A percentile compares a stretch with the other conserved stretches of the same genome.
phyloP scores from a whole-genome alignment of 768 basidiomycete genomes.

The Kwoniella heveanensis region DNA sequence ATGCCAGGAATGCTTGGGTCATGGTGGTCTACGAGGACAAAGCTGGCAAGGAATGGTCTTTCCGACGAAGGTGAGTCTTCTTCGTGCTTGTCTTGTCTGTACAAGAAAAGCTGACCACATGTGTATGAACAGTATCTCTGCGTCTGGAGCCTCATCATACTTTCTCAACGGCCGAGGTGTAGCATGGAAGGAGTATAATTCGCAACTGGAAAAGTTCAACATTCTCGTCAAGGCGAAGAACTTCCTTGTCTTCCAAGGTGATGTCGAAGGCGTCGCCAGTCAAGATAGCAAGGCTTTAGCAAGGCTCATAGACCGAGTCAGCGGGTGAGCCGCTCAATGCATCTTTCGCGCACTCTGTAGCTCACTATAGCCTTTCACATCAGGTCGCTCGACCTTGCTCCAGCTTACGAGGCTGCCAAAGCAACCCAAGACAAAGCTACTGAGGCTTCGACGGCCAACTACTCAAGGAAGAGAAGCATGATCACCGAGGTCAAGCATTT shows the following conservation, averaged over 20 bases:
- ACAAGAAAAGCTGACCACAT: background rate
- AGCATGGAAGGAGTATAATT: slow-evolving; percentile 85
- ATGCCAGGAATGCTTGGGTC: slow-evolving; percentile 93
- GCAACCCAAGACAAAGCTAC: slow-evolving; percentile 85
- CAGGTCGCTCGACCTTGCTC: slow-evolving; percentile 78
- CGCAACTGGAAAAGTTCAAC: slow-evolving; percentile 81
- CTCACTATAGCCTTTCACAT: background rate
- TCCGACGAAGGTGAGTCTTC: slow-evolving; percentile 80
- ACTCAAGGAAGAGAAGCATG: slow-evolving; percentile 88
- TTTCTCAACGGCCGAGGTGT: slow-evolving; percentile 77
- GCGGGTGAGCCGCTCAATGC: slow-evolving; percentile 61
- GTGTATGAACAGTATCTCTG: slow-evolving; percentile 69
- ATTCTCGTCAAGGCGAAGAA: slow-evolving; percentile 99
- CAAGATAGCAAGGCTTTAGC: slow-evolving; percentile 89
- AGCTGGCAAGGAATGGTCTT: slow-evolving; percentile 78
- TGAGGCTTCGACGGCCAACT: slow-evolving; percentile 91
- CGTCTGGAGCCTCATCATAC: slow-evolving; percentile 85
- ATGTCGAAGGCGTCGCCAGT: slow-evolving; percentile 95
- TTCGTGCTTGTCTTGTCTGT: background rate
- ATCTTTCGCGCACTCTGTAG: background rate
- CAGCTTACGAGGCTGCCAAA: slow-evolving; percentile 86
- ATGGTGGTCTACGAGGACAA: slow-evolving; percentile 82
- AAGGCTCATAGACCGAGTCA: slow-evolving; percentile 90
- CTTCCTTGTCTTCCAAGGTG: slow-evolving; percentile 98
- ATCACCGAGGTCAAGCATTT: slow-evolving; percentile 95